Base-by-base conservation (phyloP, 352 stramenopile species). In the Aphanomyces cochlioides region DNA sequence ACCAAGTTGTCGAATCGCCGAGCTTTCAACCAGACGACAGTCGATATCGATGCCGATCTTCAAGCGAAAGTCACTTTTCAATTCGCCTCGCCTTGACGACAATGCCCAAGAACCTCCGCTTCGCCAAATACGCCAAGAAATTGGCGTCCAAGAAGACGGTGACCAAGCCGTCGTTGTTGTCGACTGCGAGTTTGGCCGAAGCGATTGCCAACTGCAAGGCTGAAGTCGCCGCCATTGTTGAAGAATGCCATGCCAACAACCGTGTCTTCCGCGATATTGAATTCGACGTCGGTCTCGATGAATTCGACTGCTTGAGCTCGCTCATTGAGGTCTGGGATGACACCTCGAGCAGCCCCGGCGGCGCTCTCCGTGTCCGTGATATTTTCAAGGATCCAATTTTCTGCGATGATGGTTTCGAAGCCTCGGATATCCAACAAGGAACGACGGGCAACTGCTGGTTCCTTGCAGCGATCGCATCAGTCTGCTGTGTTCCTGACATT, bases 361-460 rank as follows among this genome's bases (percentile, higher is more conserved):
- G 64, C 15, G 69, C 72, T 5, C 66, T 71, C n/a, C 77, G 77
- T 63, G 75, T 82, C 19, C 73, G 72, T 36, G 70, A 83, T 21
- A 73, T 83, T 54, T 83, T 72, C 47, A 74, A 83, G 50, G 8
- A 75, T 17, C 77, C 77, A 15, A 74, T 74, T 57, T 83, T 83
- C 69, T 79, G 79, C 56, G 77, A 80, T 36, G 77, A 83, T 41
- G 77, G 78, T 53, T 83, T 95, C 54, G 80, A 84, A 63, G 77
- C 83, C 3, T 67, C 67, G 56, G 87, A 95, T 73, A 78, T 93
- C 60, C 81, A 86, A 63, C 87, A 95, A 68, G 87, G 87, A 45
- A 76, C 69, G 13, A 75, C 86, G 28, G 87, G 87, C 17, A 84
- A 95, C 73, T 95, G 87, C 75, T 95, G 87, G 87, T 79, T 95